Base-by-base conservation (phyloP, 768 basidiomycete species). In the Termitomyces sp. region DNA sequence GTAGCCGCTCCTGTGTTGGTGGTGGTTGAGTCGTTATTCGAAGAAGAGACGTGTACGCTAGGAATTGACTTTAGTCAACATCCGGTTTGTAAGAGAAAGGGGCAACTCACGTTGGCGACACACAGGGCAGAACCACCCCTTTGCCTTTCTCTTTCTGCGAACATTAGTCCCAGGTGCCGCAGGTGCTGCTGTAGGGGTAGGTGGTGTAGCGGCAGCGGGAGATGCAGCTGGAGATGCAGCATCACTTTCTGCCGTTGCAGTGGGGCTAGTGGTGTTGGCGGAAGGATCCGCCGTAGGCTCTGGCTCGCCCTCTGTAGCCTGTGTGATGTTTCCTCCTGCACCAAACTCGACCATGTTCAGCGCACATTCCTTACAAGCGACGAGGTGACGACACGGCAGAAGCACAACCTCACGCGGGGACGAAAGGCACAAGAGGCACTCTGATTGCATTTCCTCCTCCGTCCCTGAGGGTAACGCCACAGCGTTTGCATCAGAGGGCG, bases 271-370 rank as follows among this genome's bases (percentile, higher is more conserved):
- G 2, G 70, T 56, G 0, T 67, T 63, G 46, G 53, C 56, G 5
- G 63, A 64, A n/a, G 64, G 62, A 13, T 65, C 63, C 16, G 66
- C 66, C 5, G 67, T 63, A 4, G 69, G 65, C 2, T 71, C 64
- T 3, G 69, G 64, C 1, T 71, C 74, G 0, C 75, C 66, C 13
- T 78, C 78, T 7, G 79, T 76, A 2, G 73, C 64, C 52, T 90
- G 86, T n/a, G 79, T 81, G 50, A 96, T 89, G 48, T 79, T 86
- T 3, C 94, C 94, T 3, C 94, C 94, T 0, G 94, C 94, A 29
- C 94, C 94, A 68, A 94, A 98, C 70, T 98, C 94, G 49, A 98
- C 88, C 94, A 98, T 98, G 68, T 96, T 96, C 53, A 97, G 72
- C 0, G 94, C 94, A 67, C 94, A 98, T 46, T 96, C 94, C 65